A percentile compares a stretch with the other conserved stretches of the same genome.
Evolutionary conservation across 495 filamentous ascomycete species (phyloP).

Genomic region (Lepidopterella palustris): DNA sequence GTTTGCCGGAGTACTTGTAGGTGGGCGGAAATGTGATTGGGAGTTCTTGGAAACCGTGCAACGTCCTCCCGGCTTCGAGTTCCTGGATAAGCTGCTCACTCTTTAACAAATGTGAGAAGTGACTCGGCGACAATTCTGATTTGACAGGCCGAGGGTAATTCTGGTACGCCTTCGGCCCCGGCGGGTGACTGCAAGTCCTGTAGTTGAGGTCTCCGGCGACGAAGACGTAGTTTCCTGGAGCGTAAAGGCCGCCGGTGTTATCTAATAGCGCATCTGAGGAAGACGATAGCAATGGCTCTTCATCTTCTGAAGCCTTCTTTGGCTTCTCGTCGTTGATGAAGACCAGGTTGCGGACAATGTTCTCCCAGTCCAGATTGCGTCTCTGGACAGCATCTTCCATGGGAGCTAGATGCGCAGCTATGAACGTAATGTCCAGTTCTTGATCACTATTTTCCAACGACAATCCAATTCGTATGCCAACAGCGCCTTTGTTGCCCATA

Average conservation of each 20-base stretch:
- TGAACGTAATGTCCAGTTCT: constrained; percentile 65
- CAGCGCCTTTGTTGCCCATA: constrained; percentile 94
- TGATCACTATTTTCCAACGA: constrained; percentile 30
- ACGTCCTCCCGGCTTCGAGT: constrained; percentile 52
- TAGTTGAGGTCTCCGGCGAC: constrained; percentile 93
- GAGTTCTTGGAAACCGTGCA: constrained; percentile 72
- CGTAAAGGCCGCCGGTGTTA: constrained; percentile 52
- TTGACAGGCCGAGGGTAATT: constrained; percentile 57
- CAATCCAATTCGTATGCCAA: constrained; percentile 65
- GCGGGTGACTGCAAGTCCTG: constrained; percentile 60
- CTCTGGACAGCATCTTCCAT: constrained; percentile 66
- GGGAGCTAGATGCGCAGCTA: constrained; percentile 82
- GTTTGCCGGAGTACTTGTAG: constrained; percentile 66
- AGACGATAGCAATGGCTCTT: constrained; percentile 42
- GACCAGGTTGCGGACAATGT: constrained; percentile 68
- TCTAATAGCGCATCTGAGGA: constrained; percentile 19
- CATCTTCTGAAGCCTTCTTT: constrained; percentile 31
- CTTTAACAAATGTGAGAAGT: constrained; percentile 57
- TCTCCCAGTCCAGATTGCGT: constrained; percentile 79
- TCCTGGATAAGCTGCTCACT: constrained; percentile 75
- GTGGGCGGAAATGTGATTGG: constrained; percentile 79
- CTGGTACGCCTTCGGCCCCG: constrained; percentile 44
- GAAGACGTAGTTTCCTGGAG: constrained; percentile 69
- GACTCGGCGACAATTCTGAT: constrained; percentile 41
- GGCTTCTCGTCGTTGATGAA: constrained; percentile 47